phyloP scores from a whole-genome alignment of 2,329 filamentous ascomycete genomes.

The Pezicula rhizophila region DNA sequence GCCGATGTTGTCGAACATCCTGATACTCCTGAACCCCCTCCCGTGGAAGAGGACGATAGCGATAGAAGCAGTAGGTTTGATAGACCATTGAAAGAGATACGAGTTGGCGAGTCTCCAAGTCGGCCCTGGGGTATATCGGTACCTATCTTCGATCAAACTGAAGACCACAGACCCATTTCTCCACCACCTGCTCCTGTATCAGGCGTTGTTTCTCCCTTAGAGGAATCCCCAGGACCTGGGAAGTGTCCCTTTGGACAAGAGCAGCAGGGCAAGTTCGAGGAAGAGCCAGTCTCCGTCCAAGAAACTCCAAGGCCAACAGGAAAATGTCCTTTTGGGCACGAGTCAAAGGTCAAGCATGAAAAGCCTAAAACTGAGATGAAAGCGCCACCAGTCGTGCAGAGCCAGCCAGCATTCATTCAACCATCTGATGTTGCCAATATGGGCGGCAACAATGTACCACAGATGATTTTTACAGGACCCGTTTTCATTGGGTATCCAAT shows the following conservation, averaged over 20 bases:
- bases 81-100: conserved; percentile 76
- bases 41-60: conserved; percentile 35
- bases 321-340: conserved; percentile 34
- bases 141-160: conserved; percentile 47
- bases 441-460: conserved; percentile 35
- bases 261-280: conserved; percentile 6
- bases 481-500: conserved; percentile 90
- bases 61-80: conserved; percentile 73
- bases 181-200: conserved; percentile 49
- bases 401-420: conserved; percentile 49
- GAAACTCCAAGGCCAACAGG: conserved; percentile 10
- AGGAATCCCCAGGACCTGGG: conserved; percentile 24
- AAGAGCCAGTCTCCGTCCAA: conserved; percentile 3
- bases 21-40: conserved; percentile 32
- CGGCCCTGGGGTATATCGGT: conserved; percentile 89
- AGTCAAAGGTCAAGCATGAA: conserved; percentile 4
- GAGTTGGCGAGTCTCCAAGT: conserved; percentile 90
- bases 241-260: conserved; percentile 51
- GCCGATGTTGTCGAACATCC: conserved; percentile 39
- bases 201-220: conserved; percentile 21
- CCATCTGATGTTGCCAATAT: conserved; percentile 26
- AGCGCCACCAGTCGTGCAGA: conserved; percentile 23
- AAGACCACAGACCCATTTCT: conserved; percentile 40
- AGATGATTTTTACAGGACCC: conserved; percentile 85
- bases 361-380: background rate